Evolutionary conservation across 177 flowering plant genomes (phyloP).

Genomic region (Vitis hybrid): DNA sequence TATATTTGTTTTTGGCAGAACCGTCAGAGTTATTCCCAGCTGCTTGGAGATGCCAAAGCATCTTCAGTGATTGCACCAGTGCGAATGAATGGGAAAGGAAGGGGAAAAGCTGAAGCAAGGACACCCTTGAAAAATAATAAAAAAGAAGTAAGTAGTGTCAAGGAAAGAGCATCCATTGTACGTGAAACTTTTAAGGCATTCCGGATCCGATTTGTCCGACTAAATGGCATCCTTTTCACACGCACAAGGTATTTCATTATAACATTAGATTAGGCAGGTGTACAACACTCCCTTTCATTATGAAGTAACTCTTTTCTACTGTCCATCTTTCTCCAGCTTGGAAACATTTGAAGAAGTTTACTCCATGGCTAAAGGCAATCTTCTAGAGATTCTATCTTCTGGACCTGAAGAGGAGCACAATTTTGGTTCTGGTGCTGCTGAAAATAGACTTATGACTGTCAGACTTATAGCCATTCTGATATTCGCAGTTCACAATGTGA

Average conservation of each 20-base stretch:
- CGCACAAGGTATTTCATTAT: constrained; percentile 70
- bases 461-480: constrained; percentile 73
- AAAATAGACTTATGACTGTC: constrained; percentile 60
- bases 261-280: background rate
- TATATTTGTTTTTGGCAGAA: constrained; percentile 45
- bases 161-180: constrained; percentile 32
- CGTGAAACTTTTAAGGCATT: constrained; percentile 54
- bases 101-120: constrained; percentile 58
- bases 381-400: constrained; percentile 67
- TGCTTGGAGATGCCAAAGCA: constrained; percentile 47
- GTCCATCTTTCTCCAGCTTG: constrained; percentile 44
- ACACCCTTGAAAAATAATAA: constrained; percentile 37
- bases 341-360: constrained; percentile 84
- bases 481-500: constrained; percentile 75
- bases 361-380: constrained; percentile 45
- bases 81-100: constrained; percentile 51
- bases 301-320: constrained; percentile 3
- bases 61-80: constrained; percentile 37
- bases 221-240: constrained; percentile 91
- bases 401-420: constrained; percentile 66
- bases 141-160: constrained; percentile 26
- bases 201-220: constrained; percentile 70
- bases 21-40: constrained; percentile 68
- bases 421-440: constrained; percentile 74
- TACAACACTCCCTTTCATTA: background rate